These are phyloP conservation scores for Gynochthodes officinalis DNA, from an alignment of 257 asterid species.

Conservation along the genomic window DNA sequence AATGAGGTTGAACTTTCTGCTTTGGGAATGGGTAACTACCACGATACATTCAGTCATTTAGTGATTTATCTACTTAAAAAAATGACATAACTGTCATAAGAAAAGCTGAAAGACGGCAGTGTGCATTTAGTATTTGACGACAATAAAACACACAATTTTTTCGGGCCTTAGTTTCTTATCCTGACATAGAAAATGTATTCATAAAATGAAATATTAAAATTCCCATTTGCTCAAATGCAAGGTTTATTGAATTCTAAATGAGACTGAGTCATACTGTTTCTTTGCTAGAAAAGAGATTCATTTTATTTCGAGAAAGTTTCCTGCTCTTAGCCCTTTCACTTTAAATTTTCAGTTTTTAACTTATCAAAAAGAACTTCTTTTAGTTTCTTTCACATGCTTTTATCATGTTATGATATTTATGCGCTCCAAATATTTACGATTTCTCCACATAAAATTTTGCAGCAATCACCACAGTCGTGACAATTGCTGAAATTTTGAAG, in stretches of 20 bases:
- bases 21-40: conserved; percentile 86
- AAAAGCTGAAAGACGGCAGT: not conserved
- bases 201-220: too few species aligned
- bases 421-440: not conserved
- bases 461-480: conserved; percentile 94
- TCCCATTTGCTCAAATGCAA: not conserved
- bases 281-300: not conserved
- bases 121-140: too few species aligned
- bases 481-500: conserved; percentile 85
- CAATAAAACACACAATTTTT: too few species aligned
- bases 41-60: not conserved
- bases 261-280: not conserved
- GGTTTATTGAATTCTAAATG: not conserved
- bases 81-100: not conserved
- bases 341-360: not conserved
- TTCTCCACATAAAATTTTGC: conserved; percentile 1
- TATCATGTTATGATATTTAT: not conserved
- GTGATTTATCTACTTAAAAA: not conserved
- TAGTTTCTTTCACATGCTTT: too few species aligned
- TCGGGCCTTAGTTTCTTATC: too few species aligned
- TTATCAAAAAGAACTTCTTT: too few species aligned
- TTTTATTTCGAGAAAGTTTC: not conserved
- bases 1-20: conserved; percentile 96
- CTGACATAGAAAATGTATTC: too few species aligned
- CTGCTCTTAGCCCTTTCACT: not conserved